Evolutionary conservation across 805 yeast species (phyloP), one percentile per base, ranked within the genome.

Genomic region (Kodamaea kaohsiungensis): DNA sequence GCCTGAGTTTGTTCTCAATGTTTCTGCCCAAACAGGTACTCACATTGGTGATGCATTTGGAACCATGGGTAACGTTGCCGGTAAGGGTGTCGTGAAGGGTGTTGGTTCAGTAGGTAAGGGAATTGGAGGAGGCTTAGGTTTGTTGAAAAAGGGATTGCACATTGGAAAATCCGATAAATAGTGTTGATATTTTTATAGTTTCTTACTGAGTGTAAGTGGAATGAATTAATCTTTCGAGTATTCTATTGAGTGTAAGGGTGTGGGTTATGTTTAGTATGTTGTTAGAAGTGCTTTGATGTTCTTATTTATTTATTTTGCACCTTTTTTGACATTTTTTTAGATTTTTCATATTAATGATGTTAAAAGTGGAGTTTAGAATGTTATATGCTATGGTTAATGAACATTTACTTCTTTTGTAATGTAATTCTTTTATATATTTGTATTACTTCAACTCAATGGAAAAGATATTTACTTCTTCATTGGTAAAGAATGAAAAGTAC

Each of bases 1-100:
- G 59, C 96, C 98, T 2, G 83, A 82, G 45, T 89, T 87, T 63
- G 78, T 91, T 13, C 71, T 84, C 40, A 77, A 74, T 50, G 79
- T 81, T 9, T 30, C 3, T 30, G 35, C 35, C 35, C 35, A 30
- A 30, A 5, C 35, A 10, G 35, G 77, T 12, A 63, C 73, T 57
- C 60, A 71, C 47, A 75, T 77, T 7, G 75, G 76, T 39, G 82
- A 75, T 43, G 79, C 82, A 39, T 80, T 81, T 42, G 79, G 77
- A 40, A 63, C 65, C 7, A 76, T 72, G 33, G 77, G 76, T 7
- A 56, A 57, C 15, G 65, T 59, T 19, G 61, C 58, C 3, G 63
- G 63, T 17, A 59, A 54, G 53, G 61, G 59, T 43, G 64, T 61
- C 12, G 66, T 60, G 10, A 61, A 65, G 49, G 78, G 76, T 53